phyloP scores from a whole-genome alignment of 164 flowering plant genomes.

The Buxus sempervirens region DNA sequence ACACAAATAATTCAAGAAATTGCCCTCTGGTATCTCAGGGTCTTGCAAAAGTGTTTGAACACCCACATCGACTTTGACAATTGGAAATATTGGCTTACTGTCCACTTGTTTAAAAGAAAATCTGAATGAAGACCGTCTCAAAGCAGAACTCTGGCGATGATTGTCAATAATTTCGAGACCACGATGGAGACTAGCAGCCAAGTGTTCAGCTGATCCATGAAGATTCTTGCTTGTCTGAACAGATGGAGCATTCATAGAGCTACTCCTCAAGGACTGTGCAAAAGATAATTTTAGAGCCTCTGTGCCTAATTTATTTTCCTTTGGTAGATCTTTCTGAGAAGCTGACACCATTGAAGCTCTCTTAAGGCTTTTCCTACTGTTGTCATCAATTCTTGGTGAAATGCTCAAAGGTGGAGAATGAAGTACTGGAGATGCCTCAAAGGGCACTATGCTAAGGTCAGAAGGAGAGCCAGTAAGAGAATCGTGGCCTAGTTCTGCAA shows the following conservation, averaged over 20 bases:
- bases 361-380: slow-evolving; percentile 73
- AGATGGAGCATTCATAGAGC: slow-evolving; percentile 26
- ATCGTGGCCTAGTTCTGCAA: slow-evolving; percentile 12
- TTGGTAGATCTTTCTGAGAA: slow-evolving; percentile 43
- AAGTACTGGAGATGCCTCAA: slow-evolving; percentile 44
- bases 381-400: slow-evolving; percentile 51
- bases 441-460: slow-evolving; percentile 37
- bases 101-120: slow-evolving; percentile 64
- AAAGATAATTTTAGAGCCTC: slow-evolving; percentile 32
- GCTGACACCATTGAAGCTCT: slow-evolving; percentile 56
- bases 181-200: slow-evolving; percentile 86
- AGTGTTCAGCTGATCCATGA: slow-evolving; percentile 44
- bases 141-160: slow-evolving; percentile 54
- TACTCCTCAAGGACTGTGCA: slow-evolving; percentile 31
- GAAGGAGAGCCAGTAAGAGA: slow-evolving; percentile 27
- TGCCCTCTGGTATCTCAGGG: slow-evolving; percentile 25
- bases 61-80: slow-evolving; percentile 70
- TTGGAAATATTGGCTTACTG: slow-evolving; percentile 33
- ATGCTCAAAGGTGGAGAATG: slow-evolving; percentile 69
- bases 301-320: slow-evolving; percentile 13
- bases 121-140: slow-evolving; percentile 71
- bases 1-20: slow-evolving; percentile 38
- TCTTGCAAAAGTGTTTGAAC: slow-evolving; percentile 59
- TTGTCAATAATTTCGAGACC: slow-evolving; percentile 74
- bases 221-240: slow-evolving; percentile 25